These are phyloP conservation scores for Yamadazyma trypodendri DNA, from an alignment of 1,139 yeast species.

Conservation along the genomic window DNA sequence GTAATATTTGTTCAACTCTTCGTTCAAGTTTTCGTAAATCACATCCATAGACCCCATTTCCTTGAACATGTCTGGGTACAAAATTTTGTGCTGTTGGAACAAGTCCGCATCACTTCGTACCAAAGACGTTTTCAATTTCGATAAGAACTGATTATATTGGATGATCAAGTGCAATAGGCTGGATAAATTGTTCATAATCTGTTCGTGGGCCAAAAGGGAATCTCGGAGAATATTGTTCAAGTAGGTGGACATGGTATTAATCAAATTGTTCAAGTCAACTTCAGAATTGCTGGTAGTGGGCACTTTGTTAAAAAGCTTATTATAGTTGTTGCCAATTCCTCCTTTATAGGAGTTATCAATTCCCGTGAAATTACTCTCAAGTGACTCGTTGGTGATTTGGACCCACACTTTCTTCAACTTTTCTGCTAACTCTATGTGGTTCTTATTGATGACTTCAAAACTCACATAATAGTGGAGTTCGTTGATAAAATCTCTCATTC, in stretches of 20 bases:
- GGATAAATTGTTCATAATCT: constrained; percentile 49
- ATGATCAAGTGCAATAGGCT: constrained; percentile 47
- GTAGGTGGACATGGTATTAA: constrained; percentile 52
- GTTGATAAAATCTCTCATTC: constrained; percentile 61
- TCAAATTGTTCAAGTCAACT: constrained; percentile 51
- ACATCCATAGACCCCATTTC: constrained; percentile 38
- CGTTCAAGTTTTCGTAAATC: constrained; percentile 41
- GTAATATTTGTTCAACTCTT: constrained; percentile 50
- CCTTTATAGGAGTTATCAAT: constrained; percentile 6
- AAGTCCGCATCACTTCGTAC: constrained; percentile 50
- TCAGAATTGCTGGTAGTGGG: constrained; percentile 2
- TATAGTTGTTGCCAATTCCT: constrained; percentile 18
- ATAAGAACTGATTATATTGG: constrained; percentile 54
- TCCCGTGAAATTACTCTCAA: constrained; percentile 12
- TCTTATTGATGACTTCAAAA: constrained; percentile 59
- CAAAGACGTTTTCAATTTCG: constrained; percentile 55
- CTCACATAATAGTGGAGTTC: constrained; percentile 58
- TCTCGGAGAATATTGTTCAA: constrained; percentile 67
- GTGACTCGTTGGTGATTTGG: constrained; percentile 16
- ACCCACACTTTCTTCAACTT: constrained; percentile 21
- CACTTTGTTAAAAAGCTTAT: constrained; percentile 31
- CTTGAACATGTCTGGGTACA: constrained; percentile 41
- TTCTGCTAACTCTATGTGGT: constrained; percentile 44
- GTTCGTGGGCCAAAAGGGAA: constrained; percentile 63
- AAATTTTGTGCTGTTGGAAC: constrained; percentile 36